phyloP scores from a whole-genome alignment of 176 grass and related monocot genomes.

The Lolium rigidum region DNA sequence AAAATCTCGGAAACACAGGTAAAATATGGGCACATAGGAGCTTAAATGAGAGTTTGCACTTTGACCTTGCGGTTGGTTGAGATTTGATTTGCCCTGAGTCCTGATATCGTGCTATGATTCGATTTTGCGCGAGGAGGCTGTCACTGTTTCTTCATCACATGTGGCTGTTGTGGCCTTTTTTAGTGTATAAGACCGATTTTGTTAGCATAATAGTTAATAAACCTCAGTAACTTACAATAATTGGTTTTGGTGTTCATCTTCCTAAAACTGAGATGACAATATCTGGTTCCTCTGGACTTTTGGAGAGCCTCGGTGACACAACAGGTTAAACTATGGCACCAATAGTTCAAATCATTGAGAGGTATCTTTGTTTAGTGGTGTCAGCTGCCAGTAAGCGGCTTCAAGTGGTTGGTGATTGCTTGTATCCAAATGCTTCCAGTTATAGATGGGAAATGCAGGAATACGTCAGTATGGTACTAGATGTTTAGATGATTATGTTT shows the following conservation, averaged over 20 bases:
- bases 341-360: constrained; percentile 2
- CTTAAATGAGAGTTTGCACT: constrained; percentile 15
- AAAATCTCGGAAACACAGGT: constrained; percentile 64
- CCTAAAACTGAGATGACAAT: constrained; percentile 7
- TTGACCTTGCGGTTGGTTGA: background rate
- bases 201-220: constrained; percentile 12
- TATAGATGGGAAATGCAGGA: background rate
- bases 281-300: background rate
- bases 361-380: constrained; percentile 17
- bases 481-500: constrained; percentile 11
- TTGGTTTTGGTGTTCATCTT: constrained; percentile 27
- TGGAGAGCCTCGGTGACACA: constrained; percentile 6
- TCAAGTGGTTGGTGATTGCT: background rate
- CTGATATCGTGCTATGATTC: constrained; percentile 20
- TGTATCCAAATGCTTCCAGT: constrained; percentile 1
- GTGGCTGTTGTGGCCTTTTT: constrained; percentile 21
- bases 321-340: background rate
- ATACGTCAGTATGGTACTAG: background rate
- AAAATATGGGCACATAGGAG: background rate
- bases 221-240: constrained; percentile 7
- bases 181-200: constrained; percentile 30
- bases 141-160: constrained; percentile 25
- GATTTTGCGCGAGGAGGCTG: constrained; percentile 15
- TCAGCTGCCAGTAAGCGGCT: background rate
- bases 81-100: constrained; percentile 8